A percentile compares a stretch with the other conserved stretches of the same genome.
Conservation (phyloP, 2,329 filamentous ascomycete species). For the Aureobasidium sp. region DNA sequence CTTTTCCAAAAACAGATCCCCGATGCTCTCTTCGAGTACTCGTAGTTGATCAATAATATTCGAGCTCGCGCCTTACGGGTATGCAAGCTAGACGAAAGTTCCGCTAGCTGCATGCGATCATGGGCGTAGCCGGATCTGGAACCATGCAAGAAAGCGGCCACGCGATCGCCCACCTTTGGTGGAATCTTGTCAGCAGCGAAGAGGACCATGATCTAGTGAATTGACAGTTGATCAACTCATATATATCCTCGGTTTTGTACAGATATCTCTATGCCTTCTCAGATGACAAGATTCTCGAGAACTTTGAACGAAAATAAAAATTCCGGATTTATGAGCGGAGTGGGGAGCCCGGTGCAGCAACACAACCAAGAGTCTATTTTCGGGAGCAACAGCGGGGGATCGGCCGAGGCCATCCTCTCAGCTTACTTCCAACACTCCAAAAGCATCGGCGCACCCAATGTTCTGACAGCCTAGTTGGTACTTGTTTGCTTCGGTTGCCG, state of each 20-base stretch:
- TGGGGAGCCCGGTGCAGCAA: conserved; percentile 1
- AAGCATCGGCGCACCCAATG: not conserved
- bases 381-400: conserved; percentile 5
- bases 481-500: conserved; percentile 12
- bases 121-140: conserved; percentile 1
- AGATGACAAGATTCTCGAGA: too few relatives aligned
- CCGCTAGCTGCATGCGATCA: conserved; percentile 5
- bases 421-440: conserved; percentile 10
- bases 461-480: conserved; percentile 11
- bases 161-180: not conserved
- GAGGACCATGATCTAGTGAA: too few relatives aligned
- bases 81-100: not conserved
- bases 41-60: not conserved
- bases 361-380: conserved; percentile 5
- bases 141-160: not conserved
- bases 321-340: not conserved
- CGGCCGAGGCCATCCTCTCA: conserved; percentile 6
- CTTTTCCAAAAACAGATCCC: conserved; percentile 3
- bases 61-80: not conserved
- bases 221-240: too few relatives aligned
- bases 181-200: not conserved
- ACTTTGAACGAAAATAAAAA: too few relatives aligned
- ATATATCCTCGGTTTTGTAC: too few relatives aligned
- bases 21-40: not conserved
- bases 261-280: too few relatives aligned